phyloP scores from a whole-genome alignment of 225 moss, liverwort and hornwort genomes.

The Bryoerythrophyllum caledonicum region DNA sequence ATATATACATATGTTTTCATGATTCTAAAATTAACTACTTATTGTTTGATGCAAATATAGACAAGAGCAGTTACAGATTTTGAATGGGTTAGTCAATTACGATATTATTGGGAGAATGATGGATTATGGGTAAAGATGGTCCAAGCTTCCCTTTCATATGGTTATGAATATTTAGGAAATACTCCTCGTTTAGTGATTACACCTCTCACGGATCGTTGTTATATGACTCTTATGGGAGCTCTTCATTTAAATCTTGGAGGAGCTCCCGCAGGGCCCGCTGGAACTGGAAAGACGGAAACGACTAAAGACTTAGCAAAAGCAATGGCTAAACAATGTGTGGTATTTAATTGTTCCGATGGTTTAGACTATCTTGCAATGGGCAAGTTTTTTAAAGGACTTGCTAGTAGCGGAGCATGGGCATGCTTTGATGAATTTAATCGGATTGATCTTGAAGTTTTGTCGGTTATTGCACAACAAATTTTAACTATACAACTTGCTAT shows the following conservation, averaged over 20 bases:
- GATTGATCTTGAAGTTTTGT: slow-evolving; percentile 75
- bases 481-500: slow-evolving; percentile 76
- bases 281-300: slow-evolving; percentile 82
- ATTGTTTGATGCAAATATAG: slow-evolving; percentile 11
- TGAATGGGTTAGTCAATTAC: slow-evolving; percentile 81
- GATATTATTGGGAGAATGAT: slow-evolving; percentile 83
- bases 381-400: slow-evolving; percentile 80
- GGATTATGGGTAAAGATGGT: slow-evolving; percentile 79
- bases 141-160: slow-evolving; percentile 72
- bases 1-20: too few species aligned
- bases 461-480: slow-evolving; percentile 79
- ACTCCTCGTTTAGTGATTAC: slow-evolving; percentile 75
- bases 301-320: slow-evolving; percentile 84
- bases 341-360: slow-evolving; percentile 81
- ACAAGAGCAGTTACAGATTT: slow-evolving; percentile 69
- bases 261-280: slow-evolving; percentile 78
- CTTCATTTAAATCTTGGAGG: slow-evolving; percentile 76
- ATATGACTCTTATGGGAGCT: slow-evolving; percentile 84
- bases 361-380: slow-evolving; percentile 81
- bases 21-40: background rate
- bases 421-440: slow-evolving; percentile 88
- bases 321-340: slow-evolving; percentile 79
- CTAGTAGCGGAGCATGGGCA: slow-evolving; percentile 84
- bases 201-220: slow-evolving; percentile 76
- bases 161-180: slow-evolving; percentile 78